phyloP scores from a whole-genome alignment of 257 asterid genomes.

The Gentiana macrophylla region DNA sequence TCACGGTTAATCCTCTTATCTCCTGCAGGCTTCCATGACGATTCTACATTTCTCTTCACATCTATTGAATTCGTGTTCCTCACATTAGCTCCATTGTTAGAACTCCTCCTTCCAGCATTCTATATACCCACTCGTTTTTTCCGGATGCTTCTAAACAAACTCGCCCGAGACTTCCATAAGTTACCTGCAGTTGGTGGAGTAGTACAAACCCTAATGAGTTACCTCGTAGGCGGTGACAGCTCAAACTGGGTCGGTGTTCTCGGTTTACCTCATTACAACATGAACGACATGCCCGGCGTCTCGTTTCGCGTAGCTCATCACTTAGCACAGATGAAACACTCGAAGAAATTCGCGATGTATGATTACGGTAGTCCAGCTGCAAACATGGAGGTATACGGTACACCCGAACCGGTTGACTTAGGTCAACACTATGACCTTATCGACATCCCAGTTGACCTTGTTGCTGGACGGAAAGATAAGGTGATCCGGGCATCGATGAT shows the following conservation, averaged over 20 bases:
- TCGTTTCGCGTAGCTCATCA: constrained; percentile 77
- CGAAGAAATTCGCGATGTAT: constrained; percentile 63
- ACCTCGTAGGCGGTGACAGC: constrained; percentile 93
- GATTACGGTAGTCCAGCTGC: constrained; percentile 66
- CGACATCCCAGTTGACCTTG: constrained; percentile 84
- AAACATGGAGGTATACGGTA: constrained; percentile 64
- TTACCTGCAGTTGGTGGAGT: constrained; percentile 95
- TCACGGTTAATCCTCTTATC: constrained; percentile 84
- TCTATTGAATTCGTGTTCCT: constrained; percentile 43
- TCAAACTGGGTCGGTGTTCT: constrained; percentile 97
- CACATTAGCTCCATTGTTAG: constrained; percentile 45
- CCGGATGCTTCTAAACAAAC: constrained; percentile 81
- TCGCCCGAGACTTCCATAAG: constrained; percentile 94
- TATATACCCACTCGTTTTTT: constrained; percentile 88
- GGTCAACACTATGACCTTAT: constrained; percentile 61
- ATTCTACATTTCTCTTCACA: constrained; percentile 52
- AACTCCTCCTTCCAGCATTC: constrained; percentile 68
- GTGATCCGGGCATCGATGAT: constrained; percentile 88
- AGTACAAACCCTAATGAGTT: constrained; percentile 91
- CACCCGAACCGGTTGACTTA: constrained; percentile 67
- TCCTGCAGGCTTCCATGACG: constrained; percentile 95
- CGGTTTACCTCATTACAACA: constrained; percentile 89
- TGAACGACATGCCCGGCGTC: constrained; percentile 98
- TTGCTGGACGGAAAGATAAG: constrained; percentile 80
- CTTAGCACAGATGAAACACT: constrained; percentile 77